These are phyloP conservation scores for Dillenia suffruticosa DNA, from an alignment of 164 flowering plant species.

Conservation along the genomic window DNA sequence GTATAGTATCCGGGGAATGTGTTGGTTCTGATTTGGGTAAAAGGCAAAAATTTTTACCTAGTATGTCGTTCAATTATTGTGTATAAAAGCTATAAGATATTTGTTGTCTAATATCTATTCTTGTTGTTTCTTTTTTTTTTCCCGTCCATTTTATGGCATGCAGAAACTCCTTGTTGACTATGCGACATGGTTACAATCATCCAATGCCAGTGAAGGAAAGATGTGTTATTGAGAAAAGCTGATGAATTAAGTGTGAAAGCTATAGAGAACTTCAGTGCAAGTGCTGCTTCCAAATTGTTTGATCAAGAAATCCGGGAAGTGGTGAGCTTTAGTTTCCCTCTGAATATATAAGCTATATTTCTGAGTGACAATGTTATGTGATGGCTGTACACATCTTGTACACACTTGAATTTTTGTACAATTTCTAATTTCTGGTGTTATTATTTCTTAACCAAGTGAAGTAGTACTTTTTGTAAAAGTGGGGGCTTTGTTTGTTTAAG, in stretches of 20 bases:
- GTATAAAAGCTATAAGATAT: no score
- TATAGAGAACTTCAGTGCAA: constrained; percentile 56
- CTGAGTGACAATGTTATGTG: not conserved
- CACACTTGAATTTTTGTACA: not conserved
- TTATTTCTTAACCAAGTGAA: no score
- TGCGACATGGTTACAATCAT: constrained; percentile 61
- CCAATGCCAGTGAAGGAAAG: constrained; percentile 52
- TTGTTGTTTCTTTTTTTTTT: no score
- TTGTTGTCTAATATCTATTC: no score
- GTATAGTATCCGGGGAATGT: no score
- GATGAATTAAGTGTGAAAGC: constrained; percentile 48
- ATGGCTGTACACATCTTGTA: not conserved
- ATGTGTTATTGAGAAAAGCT: constrained; percentile 31
- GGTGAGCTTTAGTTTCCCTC: constrained; percentile 39
- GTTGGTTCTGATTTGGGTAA: no score
- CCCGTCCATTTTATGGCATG: constrained; percentile 14
- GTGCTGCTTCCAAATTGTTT: constrained; percentile 72
- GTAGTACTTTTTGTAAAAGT: no score
- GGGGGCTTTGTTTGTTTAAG: no score
- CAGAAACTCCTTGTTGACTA: constrained; percentile 75
- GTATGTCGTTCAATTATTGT: no score
- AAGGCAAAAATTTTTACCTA: no score
- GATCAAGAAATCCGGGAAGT: constrained; percentile 90
- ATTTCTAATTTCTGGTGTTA: not conserved
- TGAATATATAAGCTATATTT: not conserved